These are phyloP conservation scores for Peterozyma toletana DNA, from an alignment of 805 yeast species.

Conservation along the genomic window DNA sequence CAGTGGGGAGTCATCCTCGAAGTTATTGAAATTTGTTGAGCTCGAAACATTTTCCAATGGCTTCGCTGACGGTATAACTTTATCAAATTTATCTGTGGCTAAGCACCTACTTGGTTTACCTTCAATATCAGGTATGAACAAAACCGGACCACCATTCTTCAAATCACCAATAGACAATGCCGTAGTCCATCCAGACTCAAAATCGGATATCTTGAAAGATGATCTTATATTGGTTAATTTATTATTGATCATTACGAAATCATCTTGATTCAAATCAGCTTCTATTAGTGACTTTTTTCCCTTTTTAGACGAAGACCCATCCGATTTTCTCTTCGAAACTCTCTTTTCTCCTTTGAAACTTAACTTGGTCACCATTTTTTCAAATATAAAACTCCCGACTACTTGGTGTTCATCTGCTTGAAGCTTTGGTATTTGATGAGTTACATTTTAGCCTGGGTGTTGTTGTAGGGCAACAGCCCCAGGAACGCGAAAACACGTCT, in stretches of 20 bases:
- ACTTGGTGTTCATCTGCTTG: no score
- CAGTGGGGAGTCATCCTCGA: background rate
- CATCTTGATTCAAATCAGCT: conserved; percentile 5
- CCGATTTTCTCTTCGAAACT: conserved; percentile 10
- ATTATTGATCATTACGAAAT: conserved; percentile 17
- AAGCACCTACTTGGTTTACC: conserved; percentile 11
- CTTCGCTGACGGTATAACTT: conserved; percentile 9
- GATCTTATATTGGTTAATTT: conserved; percentile 10
- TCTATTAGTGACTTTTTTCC: conserved; percentile 1
- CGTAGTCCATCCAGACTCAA: conserved; percentile 24
- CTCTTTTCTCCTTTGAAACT: conserved; percentile 22
- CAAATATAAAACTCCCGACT: no score
- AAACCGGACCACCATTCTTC: conserved; percentile 15
- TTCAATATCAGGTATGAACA: conserved; percentile 12
- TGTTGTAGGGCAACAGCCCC: no score
- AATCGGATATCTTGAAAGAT: conserved; percentile 9
- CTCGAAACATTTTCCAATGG: conserved; percentile 10
- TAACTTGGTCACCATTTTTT: conserved; percentile 23
- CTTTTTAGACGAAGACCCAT: background rate
- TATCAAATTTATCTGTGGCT: conserved; percentile 8
- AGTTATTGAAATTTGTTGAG: conserved; percentile 13
- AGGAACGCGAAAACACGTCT: no score
- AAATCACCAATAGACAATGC: conserved; percentile 14
- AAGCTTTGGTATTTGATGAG: no score
- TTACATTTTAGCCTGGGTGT: no score